These are phyloP conservation scores for Flaveria brownii DNA, from an alignment of 129 eudicot species.

Conservation along the genomic window DNA sequence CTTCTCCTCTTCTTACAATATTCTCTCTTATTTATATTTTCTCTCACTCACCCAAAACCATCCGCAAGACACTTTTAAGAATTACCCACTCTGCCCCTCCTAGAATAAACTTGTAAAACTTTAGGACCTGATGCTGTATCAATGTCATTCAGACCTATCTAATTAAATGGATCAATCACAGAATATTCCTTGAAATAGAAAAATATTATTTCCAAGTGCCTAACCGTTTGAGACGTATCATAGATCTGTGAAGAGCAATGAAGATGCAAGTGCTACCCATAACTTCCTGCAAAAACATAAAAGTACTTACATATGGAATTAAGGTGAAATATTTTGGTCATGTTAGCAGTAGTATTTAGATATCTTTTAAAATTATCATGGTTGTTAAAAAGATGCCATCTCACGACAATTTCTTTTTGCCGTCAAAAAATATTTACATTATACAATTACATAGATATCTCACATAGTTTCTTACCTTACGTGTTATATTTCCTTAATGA, in stretches of 20 bases:
- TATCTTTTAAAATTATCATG: neutral
- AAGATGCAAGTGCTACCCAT: conserved; percentile 80
- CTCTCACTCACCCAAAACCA: too few relatives aligned
- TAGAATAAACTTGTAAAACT: too few relatives aligned
- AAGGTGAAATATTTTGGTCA: neutral
- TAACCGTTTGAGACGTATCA: conserved; percentile 84
- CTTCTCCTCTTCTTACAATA: too few relatives aligned
- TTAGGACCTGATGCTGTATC: too few relatives aligned
- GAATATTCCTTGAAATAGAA: neutral
- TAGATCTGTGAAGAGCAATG: conserved; percentile 91
- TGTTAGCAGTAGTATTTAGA: neutral
- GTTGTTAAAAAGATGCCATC: neutral
- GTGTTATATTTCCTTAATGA: neutral
- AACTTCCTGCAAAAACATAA: conserved; percentile 61
- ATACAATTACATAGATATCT: neutral
- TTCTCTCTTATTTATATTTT: too few relatives aligned
- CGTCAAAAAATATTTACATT: neutral
- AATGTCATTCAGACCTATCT: conserved; percentile 10
- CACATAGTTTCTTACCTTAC: neutral
- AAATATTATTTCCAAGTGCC: conserved; percentile 28
- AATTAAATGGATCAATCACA: conserved; percentile 1
- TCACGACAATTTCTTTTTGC: neutral
- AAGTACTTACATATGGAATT: neutral
- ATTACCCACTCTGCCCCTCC: too few relatives aligned
- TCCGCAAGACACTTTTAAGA: too few relatives aligned